phyloP scores from a whole-genome alignment of 768 basidiomycete species.

The Trametes villosa region DNA sequence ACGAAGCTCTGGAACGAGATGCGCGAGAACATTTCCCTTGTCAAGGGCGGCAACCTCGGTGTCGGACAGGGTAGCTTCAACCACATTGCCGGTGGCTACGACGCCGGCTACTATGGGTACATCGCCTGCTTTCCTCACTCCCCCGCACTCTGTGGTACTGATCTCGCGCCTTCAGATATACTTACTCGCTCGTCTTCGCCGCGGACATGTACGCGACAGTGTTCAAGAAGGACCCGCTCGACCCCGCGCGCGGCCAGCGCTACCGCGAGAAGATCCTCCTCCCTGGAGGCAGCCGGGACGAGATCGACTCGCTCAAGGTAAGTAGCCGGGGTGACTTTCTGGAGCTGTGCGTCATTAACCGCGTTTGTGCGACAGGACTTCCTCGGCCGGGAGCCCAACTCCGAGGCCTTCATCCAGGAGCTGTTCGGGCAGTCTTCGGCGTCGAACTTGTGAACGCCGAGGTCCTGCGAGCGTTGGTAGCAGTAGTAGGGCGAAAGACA shows the following conservation, averaged over 20 bases:
- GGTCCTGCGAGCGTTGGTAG: no score
- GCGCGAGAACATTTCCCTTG: constrained; percentile 69
- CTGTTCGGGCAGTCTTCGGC: constrained; percentile 49
- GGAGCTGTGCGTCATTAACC: neutral
- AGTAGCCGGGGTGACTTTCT: constrained; percentile 1
- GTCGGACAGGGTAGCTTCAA: constrained; percentile 80
- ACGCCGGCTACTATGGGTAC: constrained; percentile 73
- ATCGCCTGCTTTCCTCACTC: neutral
- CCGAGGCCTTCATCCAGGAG: constrained; percentile 73
- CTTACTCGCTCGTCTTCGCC: constrained; percentile 71
- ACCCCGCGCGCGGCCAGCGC: constrained; percentile 61
- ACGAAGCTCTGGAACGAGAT: constrained; percentile 81
- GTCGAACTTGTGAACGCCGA: neutral
- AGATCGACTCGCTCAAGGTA: constrained; percentile 78
- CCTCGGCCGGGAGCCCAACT: constrained; percentile 75
- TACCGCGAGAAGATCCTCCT: constrained; percentile 80
- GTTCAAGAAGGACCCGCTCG: constrained; percentile 81
- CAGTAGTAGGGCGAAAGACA: no score
- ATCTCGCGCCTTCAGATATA: constrained; percentile 41
- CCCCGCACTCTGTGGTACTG: neutral
- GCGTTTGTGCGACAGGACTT: constrained; percentile 57
- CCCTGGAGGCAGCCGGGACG: constrained; percentile 79
- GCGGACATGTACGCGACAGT: constrained; percentile 70
- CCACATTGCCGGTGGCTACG: constrained; percentile 79
- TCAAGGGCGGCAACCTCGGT: constrained; percentile 59